Base-by-base conservation (phyloP, 225 moss, liverwort and hornwort species). In the Physcomitrium patens region DNA sequence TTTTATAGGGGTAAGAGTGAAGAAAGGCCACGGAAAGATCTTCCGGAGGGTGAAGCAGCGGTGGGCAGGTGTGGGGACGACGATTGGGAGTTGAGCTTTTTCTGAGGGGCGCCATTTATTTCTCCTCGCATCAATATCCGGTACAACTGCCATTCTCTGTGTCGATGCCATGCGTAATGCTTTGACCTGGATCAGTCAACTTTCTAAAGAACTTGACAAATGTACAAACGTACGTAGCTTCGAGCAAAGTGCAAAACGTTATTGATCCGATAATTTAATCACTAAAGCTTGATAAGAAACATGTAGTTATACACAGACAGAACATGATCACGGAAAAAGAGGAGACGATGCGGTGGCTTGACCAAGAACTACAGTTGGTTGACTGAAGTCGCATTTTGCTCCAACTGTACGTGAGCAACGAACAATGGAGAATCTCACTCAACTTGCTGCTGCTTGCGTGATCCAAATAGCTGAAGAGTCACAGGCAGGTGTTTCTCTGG, bases 51-150 rank as follows among this genome's bases (percentile, higher is more conserved):
- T 20, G 70, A 83, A 53, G 76, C 78, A 57, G 19, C 71, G 28
- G 76, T 88, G 50, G 83, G 83, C 78, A 83, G 69, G 75, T 75
- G 65, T 82, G 80, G 80, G 67, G 75, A 88, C 80, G 48, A 70
- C 81, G 41, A 73, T 77, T 57, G 84, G 76, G n/a, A n/a, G 43
- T 73, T 73, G 78, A 61, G 75, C 67, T 57, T 16, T 69, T 67
- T 76, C 68, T 42, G 79, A 84, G 67, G 84, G 87, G 37, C 76
- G 31, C 2, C 5, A 1, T 4, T 37, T 0, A 71, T 50, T 66
- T 78, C 59, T 65, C 77, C n/a, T 79, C 79, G 70, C 76, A 63
- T 42, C 72, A 69, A 51, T 87, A 84, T 63, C 84, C 84, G 85
- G 88, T 85, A 76, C 51, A 50, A 51, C 71, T 77, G 16, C 41